These are phyloP conservation scores for Chrysoporthe austroafricana DNA, from an alignment of 2,329 filamentous ascomycete genomes.

Conservation along the genomic window DNA sequence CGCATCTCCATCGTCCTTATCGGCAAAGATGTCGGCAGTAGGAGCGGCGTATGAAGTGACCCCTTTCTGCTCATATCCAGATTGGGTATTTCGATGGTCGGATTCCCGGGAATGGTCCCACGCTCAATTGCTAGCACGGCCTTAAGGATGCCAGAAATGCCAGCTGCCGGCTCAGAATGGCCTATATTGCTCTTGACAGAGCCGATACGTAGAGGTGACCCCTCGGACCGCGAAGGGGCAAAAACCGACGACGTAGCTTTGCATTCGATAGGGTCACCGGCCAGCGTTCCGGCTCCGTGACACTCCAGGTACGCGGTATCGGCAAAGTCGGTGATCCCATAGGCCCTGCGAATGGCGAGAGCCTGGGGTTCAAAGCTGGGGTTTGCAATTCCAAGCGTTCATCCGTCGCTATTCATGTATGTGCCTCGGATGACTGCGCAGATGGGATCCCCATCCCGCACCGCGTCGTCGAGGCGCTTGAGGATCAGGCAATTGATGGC, in stretches of 20 bases:
- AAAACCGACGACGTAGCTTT: conserved; percentile 17
- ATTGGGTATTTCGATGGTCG: conserved; percentile 54
- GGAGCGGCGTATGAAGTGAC: not conserved
- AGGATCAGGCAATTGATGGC: not conserved
- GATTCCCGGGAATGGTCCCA: conserved; percentile 53
- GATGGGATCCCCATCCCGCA: conserved; percentile 6
- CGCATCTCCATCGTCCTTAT: not conserved
- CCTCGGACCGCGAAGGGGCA: not conserved
- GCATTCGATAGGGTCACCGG: conserved; percentile 40
- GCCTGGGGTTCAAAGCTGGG: conserved; percentile 11
- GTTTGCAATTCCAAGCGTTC: not conserved
- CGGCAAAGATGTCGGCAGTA: not conserved
- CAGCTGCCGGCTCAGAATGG: conserved; percentile 51
- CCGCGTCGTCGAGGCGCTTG: not conserved
- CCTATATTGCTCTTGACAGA: conserved; percentile 46
- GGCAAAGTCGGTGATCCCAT: conserved; percentile 26
- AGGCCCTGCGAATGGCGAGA: not conserved
- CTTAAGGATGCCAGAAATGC: conserved; percentile 57
- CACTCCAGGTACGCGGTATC: conserved; percentile 34
- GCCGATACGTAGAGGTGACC: conserved; percentile 26
- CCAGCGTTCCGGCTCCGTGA: conserved; percentile 42
- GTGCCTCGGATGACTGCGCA: not conserved
- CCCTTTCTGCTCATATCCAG: conserved; percentile 14
- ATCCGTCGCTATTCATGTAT: not conserved
- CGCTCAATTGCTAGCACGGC: conserved; percentile 53